phyloP scores from a whole-genome alignment of 495 filamentous ascomycete species.

The Staphylotrichum longicolle region DNA sequence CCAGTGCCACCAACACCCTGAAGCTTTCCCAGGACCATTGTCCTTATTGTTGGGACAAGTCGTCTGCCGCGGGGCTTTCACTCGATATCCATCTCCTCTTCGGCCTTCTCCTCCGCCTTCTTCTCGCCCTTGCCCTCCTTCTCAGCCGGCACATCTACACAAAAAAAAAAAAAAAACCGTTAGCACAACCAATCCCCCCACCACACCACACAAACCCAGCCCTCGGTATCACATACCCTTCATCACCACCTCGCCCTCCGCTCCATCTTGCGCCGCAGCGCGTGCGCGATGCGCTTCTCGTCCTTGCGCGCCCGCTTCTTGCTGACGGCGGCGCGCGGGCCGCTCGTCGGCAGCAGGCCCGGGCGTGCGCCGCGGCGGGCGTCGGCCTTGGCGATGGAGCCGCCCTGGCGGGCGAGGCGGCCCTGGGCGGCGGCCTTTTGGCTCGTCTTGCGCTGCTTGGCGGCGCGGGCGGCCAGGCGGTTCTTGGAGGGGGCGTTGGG shows the following conservation, averaged over 20 bases:
- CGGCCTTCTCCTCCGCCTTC: neutral
- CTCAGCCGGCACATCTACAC: neutral
- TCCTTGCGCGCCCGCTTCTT: slow-evolving; percentile 46
- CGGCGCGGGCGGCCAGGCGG: slow-evolving; percentile 38
- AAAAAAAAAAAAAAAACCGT: neutral
- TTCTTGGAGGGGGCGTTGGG: slow-evolving; percentile 47
- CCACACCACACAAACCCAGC: neutral
- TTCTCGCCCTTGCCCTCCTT: slow-evolving; percentile 6
- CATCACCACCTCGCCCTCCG: slow-evolving; percentile 43
- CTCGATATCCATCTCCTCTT: slow-evolving; percentile 26
- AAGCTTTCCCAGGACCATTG: neutral
- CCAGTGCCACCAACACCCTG: too few species aligned
- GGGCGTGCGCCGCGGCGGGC: slow-evolving; percentile 36
- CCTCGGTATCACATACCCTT: slow-evolving; percentile 28
- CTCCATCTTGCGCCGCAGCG: slow-evolving; percentile 43
- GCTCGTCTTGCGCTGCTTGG: slow-evolving; percentile 31
- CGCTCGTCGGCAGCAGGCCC: slow-evolving; percentile 45
- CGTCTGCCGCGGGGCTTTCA: neutral
- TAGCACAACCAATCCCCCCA: neutral
- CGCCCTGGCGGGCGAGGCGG: slow-evolving; percentile 1
- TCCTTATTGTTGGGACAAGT: neutral
- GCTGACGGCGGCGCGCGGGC: slow-evolving; percentile 40
- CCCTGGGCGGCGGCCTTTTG: slow-evolving; percentile 29
- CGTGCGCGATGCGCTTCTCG: slow-evolving; percentile 41
- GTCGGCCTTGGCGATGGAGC: slow-evolving; percentile 36